A percentile compares a stretch with the other conserved stretches of the same genome.
Evolutionary conservation across 108 stramenopile species (phyloP).

Genomic region (Ochromonas danica): DNA sequence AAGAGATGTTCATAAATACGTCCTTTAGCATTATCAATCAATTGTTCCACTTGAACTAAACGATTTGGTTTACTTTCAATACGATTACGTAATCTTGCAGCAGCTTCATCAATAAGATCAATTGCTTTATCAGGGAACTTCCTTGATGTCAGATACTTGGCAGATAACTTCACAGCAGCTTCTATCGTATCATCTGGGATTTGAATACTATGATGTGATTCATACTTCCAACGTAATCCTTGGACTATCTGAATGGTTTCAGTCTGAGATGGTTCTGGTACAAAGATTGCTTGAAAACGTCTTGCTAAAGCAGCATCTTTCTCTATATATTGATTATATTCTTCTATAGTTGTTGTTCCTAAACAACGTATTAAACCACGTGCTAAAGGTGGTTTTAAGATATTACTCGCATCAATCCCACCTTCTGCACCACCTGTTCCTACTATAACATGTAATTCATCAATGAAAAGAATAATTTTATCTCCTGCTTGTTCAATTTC

Average conservation of each 20-base stretch:
- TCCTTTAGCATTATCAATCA: not conserved
- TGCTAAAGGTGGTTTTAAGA: constrained; percentile 30
- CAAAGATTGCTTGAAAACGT: constrained; percentile 23
- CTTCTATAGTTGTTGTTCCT: constrained; percentile 25
- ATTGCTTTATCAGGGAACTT: constrained; percentile 34
- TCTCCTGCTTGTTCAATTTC: constrained; percentile 12
- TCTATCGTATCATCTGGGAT: not conserved
- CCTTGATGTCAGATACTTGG: not conserved
- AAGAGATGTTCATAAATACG: not conserved
- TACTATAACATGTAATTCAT: constrained; percentile 29
- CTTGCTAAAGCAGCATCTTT: constrained; percentile 32
- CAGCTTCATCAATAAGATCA: constrained; percentile 30
- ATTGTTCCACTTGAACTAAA: not conserved
- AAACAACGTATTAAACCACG: constrained; percentile 6
- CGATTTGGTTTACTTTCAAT: not conserved
- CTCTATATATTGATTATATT: constrained; percentile 27
- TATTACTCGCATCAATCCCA: constrained; percentile 30
- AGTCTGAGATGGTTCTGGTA: not conserved
- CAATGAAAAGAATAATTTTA: constrained; percentile 21
- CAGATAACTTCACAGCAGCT: not conserved
- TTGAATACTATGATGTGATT: constrained; percentile 27
- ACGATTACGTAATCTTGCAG: not conserved
- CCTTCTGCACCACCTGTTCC: constrained; percentile 14
- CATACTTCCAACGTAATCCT: constrained; percentile 20
- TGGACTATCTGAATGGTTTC: constrained; percentile 17